Base-by-base conservation (phyloP, 306 rosid species). In the Fragaria iinumae region DNA sequence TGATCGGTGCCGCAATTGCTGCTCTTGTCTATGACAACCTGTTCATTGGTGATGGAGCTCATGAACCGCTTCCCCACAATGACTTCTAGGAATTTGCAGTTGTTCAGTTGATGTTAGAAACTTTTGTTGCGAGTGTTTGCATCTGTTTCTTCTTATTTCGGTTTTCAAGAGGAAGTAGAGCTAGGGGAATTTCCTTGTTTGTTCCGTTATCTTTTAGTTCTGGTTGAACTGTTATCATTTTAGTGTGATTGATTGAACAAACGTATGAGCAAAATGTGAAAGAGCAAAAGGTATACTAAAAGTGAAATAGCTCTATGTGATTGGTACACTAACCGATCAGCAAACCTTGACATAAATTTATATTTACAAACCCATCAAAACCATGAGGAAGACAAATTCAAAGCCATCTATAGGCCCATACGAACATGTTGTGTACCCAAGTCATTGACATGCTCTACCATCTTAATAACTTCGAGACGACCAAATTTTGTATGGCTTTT, bases 11-110 rank as follows among this genome's bases (percentile, higher is more conserved):
- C 0, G 85, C 88, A 44, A 67, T 89, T 78, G 96, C 91, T 2
- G 95, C 91, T 14, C 68, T 88, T 60, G 81, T 93, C n/a, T 89
- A 91, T 69, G 93, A 87, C 78, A 86, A 69, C 52, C 74, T 93
- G 76, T 88, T 93, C 53, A 89, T 93, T 39, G 85, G 90, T 34
- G 85, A 84, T 25, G 71, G 76, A 62, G 66, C 66, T 47, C 97
- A 89, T 74, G 88, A 88, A 62, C 87, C 88, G 23, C 85, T 79
- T 49, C 71, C 89, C 21, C 62, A 17, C 20, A 83, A 48, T 75
- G 91, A 89, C 38, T 88, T 85, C 71, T 91, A 87, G 81, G 56
- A 4, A 57, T 41, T 5, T 23, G 76, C 76, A 56, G 27, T 18
- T 43, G 69, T 23, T 73, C 29, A 43, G 0, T 1, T 57, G 41